Base-by-base conservation (phyloP, 352 stramenopile species). In the Phytophthora meadii region DNA sequence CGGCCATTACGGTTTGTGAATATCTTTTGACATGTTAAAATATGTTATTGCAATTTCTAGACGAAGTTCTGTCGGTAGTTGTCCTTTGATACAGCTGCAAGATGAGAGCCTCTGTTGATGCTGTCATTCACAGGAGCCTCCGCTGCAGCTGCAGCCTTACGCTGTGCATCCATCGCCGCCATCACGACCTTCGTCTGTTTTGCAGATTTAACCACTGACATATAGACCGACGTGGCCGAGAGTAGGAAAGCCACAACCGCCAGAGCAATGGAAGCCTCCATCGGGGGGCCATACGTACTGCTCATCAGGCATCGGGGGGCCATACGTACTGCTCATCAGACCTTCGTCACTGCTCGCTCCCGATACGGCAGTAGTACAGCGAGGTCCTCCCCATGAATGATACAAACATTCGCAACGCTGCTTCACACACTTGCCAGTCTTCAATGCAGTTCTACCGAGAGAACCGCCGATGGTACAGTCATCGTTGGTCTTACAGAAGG, bases 1-100 rank as follows among this genome's bases (percentile, higher is more conserved):
- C 41, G 15, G 77, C 62, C 39, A 70, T 66, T 25, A 50, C 53
- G 0, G 49, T 15, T 27, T 22, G 22, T 22, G 22, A 30, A 30
- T 30, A 30, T 30, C 6, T 7, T 30, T 30, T 30, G 27, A 30
- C 27, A 30, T 19, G 8, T 34, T 34, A 34, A 34, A 34, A 34
- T 34, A 34, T 2, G 30, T 11, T 34, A 11, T 30, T 6, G 1
- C 30, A 32, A 22, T 60, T 49, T 59, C 34, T 78, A 86, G 2
- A 85, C 74, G 28, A 88, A 82, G 24, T 85, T 85, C 42, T 84
- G 73, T 41, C 65, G 52, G 65, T 88, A 82, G 42, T 82, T 77
- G 39, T 58, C 64, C 25, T 79, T 68, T 3, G 71, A 32, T 3
- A 37, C 9, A 22, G 27, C 28, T 24, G 30, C 27, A 34, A 39